Evolutionary conservation across 257 asterid species (phyloP).

Genomic region (Ilex aquifolium): DNA sequence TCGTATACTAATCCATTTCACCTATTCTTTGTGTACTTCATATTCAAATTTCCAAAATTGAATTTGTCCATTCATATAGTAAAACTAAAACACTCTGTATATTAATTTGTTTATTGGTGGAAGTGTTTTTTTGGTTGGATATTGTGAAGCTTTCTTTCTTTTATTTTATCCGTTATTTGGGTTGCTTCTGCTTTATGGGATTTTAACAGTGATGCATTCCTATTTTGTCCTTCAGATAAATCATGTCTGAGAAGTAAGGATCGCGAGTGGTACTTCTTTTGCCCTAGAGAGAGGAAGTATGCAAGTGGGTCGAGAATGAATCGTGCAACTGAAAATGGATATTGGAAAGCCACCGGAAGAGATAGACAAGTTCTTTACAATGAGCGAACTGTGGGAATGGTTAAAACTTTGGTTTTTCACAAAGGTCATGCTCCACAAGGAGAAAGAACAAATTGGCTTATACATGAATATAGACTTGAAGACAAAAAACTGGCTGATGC

Average conservation of each 20-base stretch:
- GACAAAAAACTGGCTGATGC: conserved; percentile 45
- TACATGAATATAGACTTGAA: conserved; percentile 56
- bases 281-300: conserved; percentile 82
- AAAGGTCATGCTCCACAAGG: conserved; percentile 68
- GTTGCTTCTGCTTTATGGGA: neutral
- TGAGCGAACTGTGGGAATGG: conserved; percentile 46
- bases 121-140: neutral
- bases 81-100: no score
- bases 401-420: conserved; percentile 77
- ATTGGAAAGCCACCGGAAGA: conserved; percentile 87
- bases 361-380: conserved; percentile 38
- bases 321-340: conserved; percentile 78
- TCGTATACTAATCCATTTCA: no score
- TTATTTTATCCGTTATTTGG: no score
- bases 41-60: no score
- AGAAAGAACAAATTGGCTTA: conserved; percentile 79
- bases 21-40: no score
- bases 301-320: conserved; percentile 67
- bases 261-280: conserved; percentile 87
- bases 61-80: no score
- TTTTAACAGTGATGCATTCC: neutral
- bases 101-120: no score
- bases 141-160: neutral
- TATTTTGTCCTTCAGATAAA: conserved; percentile 41
- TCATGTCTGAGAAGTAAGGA: conserved; percentile 64